These are phyloP conservation scores for Scleromitrula shiraiana DNA, from an alignment of 2,329 filamentous ascomycete genomes.

Conservation along the genomic window DNA sequence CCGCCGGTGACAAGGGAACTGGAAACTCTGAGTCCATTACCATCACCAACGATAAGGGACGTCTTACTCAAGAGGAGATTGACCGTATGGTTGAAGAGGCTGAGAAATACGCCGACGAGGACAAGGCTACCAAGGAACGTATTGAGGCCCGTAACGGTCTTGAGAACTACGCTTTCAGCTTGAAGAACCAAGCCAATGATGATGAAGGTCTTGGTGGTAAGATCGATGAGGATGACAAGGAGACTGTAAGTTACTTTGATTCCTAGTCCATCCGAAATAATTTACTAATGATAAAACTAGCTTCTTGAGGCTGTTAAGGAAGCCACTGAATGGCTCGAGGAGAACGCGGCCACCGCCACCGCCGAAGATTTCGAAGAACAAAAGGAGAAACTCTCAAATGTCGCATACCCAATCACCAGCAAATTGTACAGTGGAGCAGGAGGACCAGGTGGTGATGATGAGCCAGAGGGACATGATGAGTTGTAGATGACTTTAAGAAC, in stretches of 20 bases:
- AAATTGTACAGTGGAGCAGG: conserved; percentile 76
- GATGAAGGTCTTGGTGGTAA: conserved; percentile 95
- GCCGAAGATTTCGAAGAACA: conserved; percentile 98
- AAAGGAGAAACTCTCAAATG: conserved; percentile 96
- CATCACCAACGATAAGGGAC: conserved; percentile 99
- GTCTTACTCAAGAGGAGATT: conserved; percentile 92
- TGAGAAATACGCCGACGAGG: conserved; percentile 97
- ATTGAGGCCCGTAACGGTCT: conserved; percentile 94
- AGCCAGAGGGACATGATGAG: conserved; percentile 65
- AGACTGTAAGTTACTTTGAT: conserved; percentile 55
- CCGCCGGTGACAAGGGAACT: conserved; percentile 93
- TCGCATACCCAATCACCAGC: conserved; percentile 97
- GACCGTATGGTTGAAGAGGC: conserved; percentile 98
- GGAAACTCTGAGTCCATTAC: conserved; percentile 97
- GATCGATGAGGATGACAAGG: conserved; percentile 98
- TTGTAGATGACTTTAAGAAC: conserved; percentile 46
- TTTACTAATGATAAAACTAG: conserved; percentile 40
- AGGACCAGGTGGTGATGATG: conserved; percentile 62
- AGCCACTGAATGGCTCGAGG: conserved; percentile 90
- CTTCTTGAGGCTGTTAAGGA: conserved; percentile 96
- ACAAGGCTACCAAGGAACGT: conserved; percentile 95
- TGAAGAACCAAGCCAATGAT: conserved; percentile 99
- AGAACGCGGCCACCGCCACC: conserved; percentile 77
- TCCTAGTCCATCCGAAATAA: neutral
- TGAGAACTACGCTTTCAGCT: conserved; percentile 97